A percentile compares a stretch with the other conserved stretches of the same genome.
Evolutionary conservation across 345 rosid genomes (phyloP).

Genomic region (Citrus reticulata): DNA sequence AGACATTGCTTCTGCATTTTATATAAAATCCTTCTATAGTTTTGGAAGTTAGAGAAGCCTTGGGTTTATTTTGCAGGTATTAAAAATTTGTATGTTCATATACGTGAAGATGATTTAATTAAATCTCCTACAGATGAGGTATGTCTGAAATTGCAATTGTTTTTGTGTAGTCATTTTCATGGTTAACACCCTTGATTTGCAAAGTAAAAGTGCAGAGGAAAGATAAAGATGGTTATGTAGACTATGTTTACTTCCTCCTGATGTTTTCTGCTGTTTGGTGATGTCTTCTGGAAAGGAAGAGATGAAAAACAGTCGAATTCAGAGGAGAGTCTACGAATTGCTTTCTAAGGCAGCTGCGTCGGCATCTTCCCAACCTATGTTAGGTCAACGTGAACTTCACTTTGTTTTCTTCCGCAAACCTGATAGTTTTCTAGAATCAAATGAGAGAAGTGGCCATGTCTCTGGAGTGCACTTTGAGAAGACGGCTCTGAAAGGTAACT

Average conservation of each 20-base stretch:
- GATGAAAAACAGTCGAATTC: slow-evolving; percentile 61
- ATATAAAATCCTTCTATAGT: background rate
- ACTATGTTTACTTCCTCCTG: background rate
- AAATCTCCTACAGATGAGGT: slow-evolving; percentile 79
- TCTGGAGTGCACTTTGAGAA: slow-evolving; percentile 71
- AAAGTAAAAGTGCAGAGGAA: background rate
- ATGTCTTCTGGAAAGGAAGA: slow-evolving; percentile 56
- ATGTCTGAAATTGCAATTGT: slow-evolving; percentile 6
- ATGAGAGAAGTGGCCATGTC: slow-evolving; percentile 55
- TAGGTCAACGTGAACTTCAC: slow-evolving; percentile 71
- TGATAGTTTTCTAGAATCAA: slow-evolving; percentile 59
- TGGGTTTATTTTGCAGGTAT: slow-evolving; percentile 47
- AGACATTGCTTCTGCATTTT: background rate
- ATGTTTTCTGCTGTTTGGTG: slow-evolving; percentile 7
- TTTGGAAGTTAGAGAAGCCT: background rate
- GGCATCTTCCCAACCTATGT: slow-evolving; percentile 33
- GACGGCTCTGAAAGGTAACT: slow-evolving; percentile 68
- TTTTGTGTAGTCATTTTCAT: background rate
- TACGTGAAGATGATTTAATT: slow-evolving; percentile 52
- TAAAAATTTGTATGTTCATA: slow-evolving; percentile 45
- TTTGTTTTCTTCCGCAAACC: slow-evolving; percentile 86
- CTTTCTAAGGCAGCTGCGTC: slow-evolving; percentile 60
- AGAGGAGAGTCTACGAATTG: slow-evolving; percentile 67
- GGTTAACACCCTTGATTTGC: background rate
- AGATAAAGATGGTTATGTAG: background rate